Conservation (phyloP, 2,329 filamentous ascomycete genomes). For the Penicillium sclerotigenum region DNA sequence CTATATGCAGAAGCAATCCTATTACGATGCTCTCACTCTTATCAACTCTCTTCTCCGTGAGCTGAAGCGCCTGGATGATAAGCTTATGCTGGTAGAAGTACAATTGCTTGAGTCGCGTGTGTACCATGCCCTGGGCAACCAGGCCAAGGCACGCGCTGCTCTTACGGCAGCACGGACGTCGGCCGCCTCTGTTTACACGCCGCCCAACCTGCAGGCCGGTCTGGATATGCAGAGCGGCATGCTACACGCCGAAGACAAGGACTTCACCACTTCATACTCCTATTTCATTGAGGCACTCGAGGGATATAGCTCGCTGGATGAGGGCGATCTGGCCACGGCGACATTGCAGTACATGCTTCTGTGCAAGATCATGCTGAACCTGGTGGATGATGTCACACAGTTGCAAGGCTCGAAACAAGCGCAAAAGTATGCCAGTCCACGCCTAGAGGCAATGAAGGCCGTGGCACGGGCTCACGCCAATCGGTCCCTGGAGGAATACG, state of each 20-base stretch:
- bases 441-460: slow-evolving; percentile 98
- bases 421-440: slow-evolving; percentile 90
- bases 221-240: slow-evolving; percentile 99
- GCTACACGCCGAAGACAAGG: slow-evolving; percentile 96
- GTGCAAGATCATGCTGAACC: slow-evolving; percentile 99
- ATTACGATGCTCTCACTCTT: slow-evolving; percentile 93
- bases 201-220: slow-evolving; percentile 88
- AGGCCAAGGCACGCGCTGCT: slow-evolving; percentile 90
- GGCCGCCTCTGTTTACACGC: slow-evolving; percentile 95
- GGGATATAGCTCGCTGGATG: slow-evolving; percentile 91
- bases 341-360: slow-evolving; percentile 98
- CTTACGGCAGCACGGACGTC: slow-evolving; percentile 91
- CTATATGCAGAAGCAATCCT: slow-evolving; percentile 95
- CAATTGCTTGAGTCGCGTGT: slow-evolving; percentile 95
- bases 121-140: slow-evolving; percentile 96
- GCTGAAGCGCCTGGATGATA: slow-evolving; percentile 97
- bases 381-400: slow-evolving; percentile 91
- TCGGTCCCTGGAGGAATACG: slow-evolving; percentile 94
- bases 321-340: slow-evolving; percentile 84
- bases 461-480: slow-evolving; percentile 94
- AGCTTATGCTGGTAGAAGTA: slow-evolving; percentile 94
- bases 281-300: slow-evolving; percentile 99
- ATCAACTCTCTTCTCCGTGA: slow-evolving; percentile 96
- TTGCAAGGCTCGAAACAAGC: slow-evolving; percentile 96
- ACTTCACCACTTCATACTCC: slow-evolving; percentile 97